Conservation (phyloP, 2,329 filamentous ascomycete genomes). For the Elsinoe perseae region DNA sequence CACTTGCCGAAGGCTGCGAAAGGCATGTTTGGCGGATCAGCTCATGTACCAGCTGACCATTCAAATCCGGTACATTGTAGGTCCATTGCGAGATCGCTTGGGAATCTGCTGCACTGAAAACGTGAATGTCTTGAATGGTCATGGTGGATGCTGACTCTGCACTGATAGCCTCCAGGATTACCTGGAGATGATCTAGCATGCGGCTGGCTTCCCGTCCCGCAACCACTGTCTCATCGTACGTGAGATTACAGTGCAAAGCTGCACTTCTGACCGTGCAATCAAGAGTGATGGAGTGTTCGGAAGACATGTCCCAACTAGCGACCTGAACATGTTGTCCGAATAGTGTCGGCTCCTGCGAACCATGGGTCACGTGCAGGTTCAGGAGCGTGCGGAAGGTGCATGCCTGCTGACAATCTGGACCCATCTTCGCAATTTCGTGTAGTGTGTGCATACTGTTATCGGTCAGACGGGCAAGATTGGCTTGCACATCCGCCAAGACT, state of each 20-base stretch:
- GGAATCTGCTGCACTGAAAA: not conserved
- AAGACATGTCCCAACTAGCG: not conserved
- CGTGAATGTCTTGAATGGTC: not conserved
- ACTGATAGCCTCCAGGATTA: not conserved
- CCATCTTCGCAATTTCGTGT: not conserved
- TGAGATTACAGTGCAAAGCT: not conserved
- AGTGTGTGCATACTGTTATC: not conserved
- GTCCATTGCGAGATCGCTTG: not conserved
- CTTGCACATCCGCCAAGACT: not conserved
- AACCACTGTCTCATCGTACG: not conserved
- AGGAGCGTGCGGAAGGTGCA: not conserved
- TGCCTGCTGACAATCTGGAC: not conserved
- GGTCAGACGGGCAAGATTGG: slow-evolving; percentile 12
- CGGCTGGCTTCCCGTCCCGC: not conserved
- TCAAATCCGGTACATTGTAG: not conserved
- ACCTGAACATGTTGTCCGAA: not conserved
- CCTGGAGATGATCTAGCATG: not conserved
- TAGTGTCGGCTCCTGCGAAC: not conserved
- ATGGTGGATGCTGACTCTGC: too few relatives aligned
- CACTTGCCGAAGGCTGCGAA: not conserved
- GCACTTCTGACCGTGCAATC: not conserved
- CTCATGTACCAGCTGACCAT: slow-evolving; percentile 8
- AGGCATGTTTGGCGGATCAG: not conserved
- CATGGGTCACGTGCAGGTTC: not conserved
- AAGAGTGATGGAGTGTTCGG: not conserved